Evolutionary conservation across 345 rosid species (phyloP).

Genomic region (Eutrema heterophyllum): DNA sequence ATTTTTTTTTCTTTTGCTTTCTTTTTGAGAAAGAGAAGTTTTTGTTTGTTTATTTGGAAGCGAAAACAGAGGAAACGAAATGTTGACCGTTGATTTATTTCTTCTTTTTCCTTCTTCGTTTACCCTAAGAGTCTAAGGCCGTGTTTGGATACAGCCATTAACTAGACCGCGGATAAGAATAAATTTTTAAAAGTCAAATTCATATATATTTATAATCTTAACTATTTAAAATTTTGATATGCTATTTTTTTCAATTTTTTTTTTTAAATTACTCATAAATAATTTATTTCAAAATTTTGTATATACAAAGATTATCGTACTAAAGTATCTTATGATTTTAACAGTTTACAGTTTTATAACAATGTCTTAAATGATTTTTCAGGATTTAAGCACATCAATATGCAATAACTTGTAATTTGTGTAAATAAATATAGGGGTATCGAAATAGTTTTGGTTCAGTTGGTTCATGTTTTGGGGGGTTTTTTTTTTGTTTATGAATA

Average conservation of each 20-base stretch:
- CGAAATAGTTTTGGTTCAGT: too few species aligned
- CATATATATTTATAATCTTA: background rate
- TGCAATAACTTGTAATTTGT: too few species aligned
- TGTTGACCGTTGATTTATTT: slow-evolving; percentile 30
- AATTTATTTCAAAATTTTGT: background rate
- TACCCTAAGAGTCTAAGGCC: background rate
- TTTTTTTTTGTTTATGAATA: too few species aligned
- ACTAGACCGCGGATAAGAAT: background rate
- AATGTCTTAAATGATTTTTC: background rate
- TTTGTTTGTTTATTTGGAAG: slow-evolving; percentile 20
- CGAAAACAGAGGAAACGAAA: slow-evolving; percentile 22
- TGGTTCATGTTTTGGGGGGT: too few species aligned
- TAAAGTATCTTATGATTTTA: background rate
- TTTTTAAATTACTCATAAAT: background rate
- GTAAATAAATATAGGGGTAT: too few species aligned
- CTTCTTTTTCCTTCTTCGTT: background rate
- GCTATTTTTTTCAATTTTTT: too few species aligned
- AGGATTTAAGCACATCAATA: background rate
- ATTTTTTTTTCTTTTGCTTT: background rate
- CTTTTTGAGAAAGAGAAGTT: background rate
- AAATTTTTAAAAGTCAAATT: background rate
- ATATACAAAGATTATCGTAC: background rate
- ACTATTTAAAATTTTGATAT: background rate
- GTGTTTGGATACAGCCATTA: slow-evolving; percentile 24
- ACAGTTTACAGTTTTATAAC: background rate